Evolutionary conservation across 1,284 basidiomycete genomes (phyloP), one percentile per base, ranked within the genome.

Genomic region (Singerocomus inundabilis): DNA sequence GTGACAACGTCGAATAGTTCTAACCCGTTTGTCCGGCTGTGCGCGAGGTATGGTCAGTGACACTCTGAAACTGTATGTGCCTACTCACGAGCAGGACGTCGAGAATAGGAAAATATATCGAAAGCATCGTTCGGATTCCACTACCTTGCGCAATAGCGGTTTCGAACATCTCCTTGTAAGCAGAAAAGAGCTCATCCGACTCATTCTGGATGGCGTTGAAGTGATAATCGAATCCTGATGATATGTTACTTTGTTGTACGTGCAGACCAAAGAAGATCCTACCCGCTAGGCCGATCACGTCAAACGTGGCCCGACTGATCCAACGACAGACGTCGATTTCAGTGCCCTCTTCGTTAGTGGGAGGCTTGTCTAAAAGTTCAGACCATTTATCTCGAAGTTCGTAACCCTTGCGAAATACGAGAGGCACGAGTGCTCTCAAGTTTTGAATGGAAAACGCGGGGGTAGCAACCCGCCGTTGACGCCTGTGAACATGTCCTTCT

Each of bases 161-260:
- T 57, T 87, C 86, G 54, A 91, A 91, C 88, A 91, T 90, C 44
- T 88, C 83, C 57, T 81, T 85, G 68, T 90, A 91, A 0, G 88
- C 88, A 37, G 70, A 64, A 55, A 91, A 86, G 6, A 91, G 75
- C 57, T 88, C 84, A 53, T 91, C 87, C 2, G 80, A 73, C 58
- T 88, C 85, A 48, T 88, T 76, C 39, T 86, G 77, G 34, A 91
- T 84, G 0, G 89, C 83, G 51, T 88, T 82, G 68, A 91, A 91
- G 46, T 81, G 71, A 59, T 91, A 91, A 56, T 84, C 85, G 58
- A 91, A 91, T 0, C 86, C 88, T 89, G 43, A 12, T 18, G 26
- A 49, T 18, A 31, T 6, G 43, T 54, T 18, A 48, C 30, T 15
- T 46, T 25, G 26, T 5, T 34, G 11, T 18, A 6, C 18, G 38